Evolutionary conservation across 106 monocot genomes (phyloP).

Genomic region (Dendrobium chrysotoxum): DNA sequence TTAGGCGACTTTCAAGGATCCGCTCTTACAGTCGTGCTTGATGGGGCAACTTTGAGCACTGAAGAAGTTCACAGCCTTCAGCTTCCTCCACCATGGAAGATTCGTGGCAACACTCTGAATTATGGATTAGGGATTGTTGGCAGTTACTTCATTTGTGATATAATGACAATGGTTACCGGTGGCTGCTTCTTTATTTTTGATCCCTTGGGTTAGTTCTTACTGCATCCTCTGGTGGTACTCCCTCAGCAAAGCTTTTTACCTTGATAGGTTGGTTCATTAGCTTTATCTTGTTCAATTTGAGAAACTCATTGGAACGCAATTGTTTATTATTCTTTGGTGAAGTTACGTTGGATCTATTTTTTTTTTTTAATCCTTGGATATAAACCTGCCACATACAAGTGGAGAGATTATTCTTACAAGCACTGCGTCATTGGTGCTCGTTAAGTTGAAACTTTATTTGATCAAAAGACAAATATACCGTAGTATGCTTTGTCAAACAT

Average conservation of each 20-base stretch:
- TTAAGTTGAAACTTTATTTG: background rate
- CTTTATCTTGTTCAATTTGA: background rate
- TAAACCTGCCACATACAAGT: background rate
- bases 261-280: slow-evolving; percentile 41
- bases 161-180: slow-evolving; percentile 70
- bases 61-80: slow-evolving; percentile 83
- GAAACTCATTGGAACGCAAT: background rate
- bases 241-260: slow-evolving; percentile 80
- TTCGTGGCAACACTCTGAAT: slow-evolving; percentile 59
- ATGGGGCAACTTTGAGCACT: slow-evolving; percentile 61
- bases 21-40: slow-evolving; percentile 64
- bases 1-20: slow-evolving; percentile 91
- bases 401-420: background rate
- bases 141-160: slow-evolving; percentile 75
- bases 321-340: background rate
- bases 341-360: background rate
- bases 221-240: slow-evolving; percentile 38
- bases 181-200: slow-evolving; percentile 91
- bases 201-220: slow-evolving; percentile 85
- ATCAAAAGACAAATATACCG: background rate
- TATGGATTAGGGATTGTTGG: slow-evolving; percentile 92
- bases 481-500: background rate
- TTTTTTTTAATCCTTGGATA: background rate
- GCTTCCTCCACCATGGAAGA: slow-evolving; percentile 84
- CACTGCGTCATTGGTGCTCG: background rate